A percentile compares a stretch with the other conserved stretches of the same genome.
phyloP scores from a whole-genome alignment of 768 basidiomycete genomes.

The Termitomyces sp. region DNA sequence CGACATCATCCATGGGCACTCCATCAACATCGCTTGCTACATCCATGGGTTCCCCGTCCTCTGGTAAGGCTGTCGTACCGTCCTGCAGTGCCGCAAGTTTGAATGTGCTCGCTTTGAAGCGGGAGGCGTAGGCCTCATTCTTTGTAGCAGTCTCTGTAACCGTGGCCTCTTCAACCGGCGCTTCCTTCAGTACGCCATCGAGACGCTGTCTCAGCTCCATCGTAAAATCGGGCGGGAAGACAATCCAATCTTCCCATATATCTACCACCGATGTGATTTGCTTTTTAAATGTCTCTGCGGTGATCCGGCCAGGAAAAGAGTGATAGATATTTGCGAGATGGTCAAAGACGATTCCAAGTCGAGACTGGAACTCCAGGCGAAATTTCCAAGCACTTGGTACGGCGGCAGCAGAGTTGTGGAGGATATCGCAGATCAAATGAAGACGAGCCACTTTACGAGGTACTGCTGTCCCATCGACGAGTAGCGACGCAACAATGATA shows the following conservation, averaged over 20 bases:
- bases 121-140: constrained; percentile 40
- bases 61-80: constrained; percentile 16
- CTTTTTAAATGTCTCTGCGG: constrained; percentile 93
- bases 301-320: constrained; percentile 93
- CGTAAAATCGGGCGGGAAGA: constrained; percentile 87
- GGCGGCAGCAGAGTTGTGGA: constrained; percentile 93
- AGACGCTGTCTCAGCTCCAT: constrained; percentile 65
- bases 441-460: constrained; percentile 95
- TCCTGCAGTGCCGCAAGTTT: constrained; percentile 50
- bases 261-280: constrained; percentile 88
- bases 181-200: constrained; percentile 47
- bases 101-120: constrained; percentile 78
- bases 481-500: constrained; percentile 82
- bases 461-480: constrained; percentile 92
- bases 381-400: constrained; percentile 98
- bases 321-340: constrained; percentile 93
- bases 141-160: constrained; percentile 17
- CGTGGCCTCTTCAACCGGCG: constrained; percentile 23
- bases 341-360: constrained; percentile 92
- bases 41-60: constrained; percentile 27
- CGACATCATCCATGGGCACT: constrained; percentile 40
- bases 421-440: constrained; percentile 94
- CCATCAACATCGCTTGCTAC: constrained; percentile 33
- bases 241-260: constrained; percentile 98
- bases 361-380: constrained; percentile 87